These are phyloP conservation scores for Diaporthe humulicola DNA, from an alignment of 2,329 filamentous ascomycete species.

Conservation along the genomic window DNA sequence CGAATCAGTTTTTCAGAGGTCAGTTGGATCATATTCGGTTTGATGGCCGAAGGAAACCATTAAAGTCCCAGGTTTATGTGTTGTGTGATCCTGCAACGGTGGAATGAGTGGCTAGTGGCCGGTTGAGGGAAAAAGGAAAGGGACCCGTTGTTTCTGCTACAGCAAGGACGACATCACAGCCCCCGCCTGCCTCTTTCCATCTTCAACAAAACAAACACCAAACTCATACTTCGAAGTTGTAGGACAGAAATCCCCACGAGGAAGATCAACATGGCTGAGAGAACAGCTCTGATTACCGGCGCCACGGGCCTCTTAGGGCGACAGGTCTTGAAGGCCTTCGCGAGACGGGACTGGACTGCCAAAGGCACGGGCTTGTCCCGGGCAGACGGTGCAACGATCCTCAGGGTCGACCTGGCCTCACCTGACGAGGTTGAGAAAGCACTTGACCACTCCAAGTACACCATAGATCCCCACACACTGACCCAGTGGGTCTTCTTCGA, in stretches of 20 bases:
- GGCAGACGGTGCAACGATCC: conserved; percentile 76
- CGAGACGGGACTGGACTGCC: conserved; percentile 75
- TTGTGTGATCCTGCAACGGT: not conserved
- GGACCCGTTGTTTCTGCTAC: not conserved
- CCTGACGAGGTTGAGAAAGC: conserved; percentile 60
- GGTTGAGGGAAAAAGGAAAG: not conserved
- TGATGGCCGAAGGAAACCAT: not conserved
- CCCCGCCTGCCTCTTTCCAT: not conserved
- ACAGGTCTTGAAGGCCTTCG: conserved; percentile 80
- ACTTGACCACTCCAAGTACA: conserved; percentile 68
- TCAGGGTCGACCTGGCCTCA: conserved; percentile 69
- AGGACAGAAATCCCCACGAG: not conserved
- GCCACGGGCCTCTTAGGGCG: conserved; percentile 87
- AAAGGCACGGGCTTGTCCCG: conserved; percentile 82
- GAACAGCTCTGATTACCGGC: conserved; percentile 82
- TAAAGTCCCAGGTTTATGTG: not conserved
- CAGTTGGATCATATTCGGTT: not conserved
- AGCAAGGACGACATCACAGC: not conserved
- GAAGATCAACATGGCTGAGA: conserved; percentile 48
- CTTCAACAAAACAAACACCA: conserved; percentile 14
- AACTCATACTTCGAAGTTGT: not conserved
- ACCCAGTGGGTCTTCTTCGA: not conserved
- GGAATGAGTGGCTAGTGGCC: not conserved
- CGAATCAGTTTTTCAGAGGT: not conserved
- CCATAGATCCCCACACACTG: not conserved